phyloP scores from a whole-genome alignment of 139 green algal species.

The Chlorella sp. region DNA sequence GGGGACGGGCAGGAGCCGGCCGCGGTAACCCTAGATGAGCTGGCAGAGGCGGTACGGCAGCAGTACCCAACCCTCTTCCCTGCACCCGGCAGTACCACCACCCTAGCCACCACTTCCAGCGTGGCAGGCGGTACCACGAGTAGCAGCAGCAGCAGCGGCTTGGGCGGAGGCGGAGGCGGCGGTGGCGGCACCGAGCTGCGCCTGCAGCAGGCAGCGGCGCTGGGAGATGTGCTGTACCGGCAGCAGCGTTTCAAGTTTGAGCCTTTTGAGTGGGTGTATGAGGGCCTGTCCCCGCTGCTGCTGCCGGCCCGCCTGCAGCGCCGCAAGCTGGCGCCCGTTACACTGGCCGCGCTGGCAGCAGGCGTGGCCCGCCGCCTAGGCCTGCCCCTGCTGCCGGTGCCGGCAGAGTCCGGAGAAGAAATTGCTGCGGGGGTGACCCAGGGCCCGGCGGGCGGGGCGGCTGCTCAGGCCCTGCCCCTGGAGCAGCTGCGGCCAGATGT shows the following conservation, averaged over 20 bases:
- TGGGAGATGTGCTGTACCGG: constrained; percentile 44
- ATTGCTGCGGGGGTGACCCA: not conserved
- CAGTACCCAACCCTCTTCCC: constrained; percentile 1
- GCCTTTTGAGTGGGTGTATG: constrained; percentile 87
- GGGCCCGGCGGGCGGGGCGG: not conserved
- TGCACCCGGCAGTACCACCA: not conserved
- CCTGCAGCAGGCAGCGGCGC: not conserved
- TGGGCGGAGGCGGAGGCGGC: too few relatives aligned
- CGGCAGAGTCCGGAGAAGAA: not conserved
- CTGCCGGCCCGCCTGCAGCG: constrained; percentile 48
- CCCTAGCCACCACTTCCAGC: too few relatives aligned
- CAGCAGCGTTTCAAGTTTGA: constrained; percentile 41
- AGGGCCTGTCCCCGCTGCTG: constrained; percentile 69
- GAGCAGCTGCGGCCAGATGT: constrained; percentile 8
- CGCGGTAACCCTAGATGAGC: not conserved
- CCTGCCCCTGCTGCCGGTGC: constrained; percentile 46
- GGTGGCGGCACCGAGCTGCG: not conserved
- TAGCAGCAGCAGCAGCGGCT: not conserved
- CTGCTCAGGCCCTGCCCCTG: constrained; percentile 35
- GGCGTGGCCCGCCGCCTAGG: constrained; percentile 51
- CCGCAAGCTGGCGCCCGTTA: constrained; percentile 50
- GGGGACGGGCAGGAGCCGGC: not conserved
- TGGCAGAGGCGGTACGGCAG: constrained; percentile 25
- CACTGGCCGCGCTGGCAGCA: constrained; percentile 48
- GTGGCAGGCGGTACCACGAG: not conserved